Percentiles rank a stretch among this genome's conserved stretches.
phyloP scores from a whole-genome alignment of 1,284 basidiomycete genomes.

The Cryptococcus maquisensis region DNA sequence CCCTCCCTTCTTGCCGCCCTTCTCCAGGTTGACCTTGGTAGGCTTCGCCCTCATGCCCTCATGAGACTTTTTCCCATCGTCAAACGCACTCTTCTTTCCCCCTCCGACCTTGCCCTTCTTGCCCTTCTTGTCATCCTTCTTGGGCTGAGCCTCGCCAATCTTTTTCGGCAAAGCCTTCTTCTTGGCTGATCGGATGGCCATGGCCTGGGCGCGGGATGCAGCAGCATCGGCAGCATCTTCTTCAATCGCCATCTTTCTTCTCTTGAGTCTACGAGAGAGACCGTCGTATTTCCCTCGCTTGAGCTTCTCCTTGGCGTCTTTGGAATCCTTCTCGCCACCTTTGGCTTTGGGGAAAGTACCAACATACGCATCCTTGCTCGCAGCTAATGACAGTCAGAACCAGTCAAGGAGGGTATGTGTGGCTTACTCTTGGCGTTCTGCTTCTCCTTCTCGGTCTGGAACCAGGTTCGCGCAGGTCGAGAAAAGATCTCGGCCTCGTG shows the following conservation, averaged over 20 bases:
- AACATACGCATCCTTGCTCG: slow-evolving; percentile 71
- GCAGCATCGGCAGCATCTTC: slow-evolving; percentile 63
- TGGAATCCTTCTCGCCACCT: slow-evolving; percentile 26
- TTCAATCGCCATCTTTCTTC: slow-evolving; percentile 78
- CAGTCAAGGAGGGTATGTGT: not conserved
- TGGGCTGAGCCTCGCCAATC: slow-evolving; percentile 45
- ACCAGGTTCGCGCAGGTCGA: slow-evolving; percentile 94
- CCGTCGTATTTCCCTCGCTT: slow-evolving; percentile 81
- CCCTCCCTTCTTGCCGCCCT: slow-evolving; percentile 32
- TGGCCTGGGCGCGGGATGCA: slow-evolving; percentile 54
- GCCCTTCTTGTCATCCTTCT: slow-evolving; percentile 4
- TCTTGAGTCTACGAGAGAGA: slow-evolving; percentile 73
- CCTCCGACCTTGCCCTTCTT: not conserved
- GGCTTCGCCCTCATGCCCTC: slow-evolving; percentile 45
- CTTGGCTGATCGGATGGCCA: slow-evolving; percentile 80
- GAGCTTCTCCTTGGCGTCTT: slow-evolving; percentile 45
- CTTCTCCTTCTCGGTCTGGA: slow-evolving; percentile 86
- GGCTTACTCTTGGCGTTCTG: slow-evolving; percentile 66
- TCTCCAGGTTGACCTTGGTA: slow-evolving; percentile 38
- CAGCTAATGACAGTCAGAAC: slow-evolving; percentile 49
- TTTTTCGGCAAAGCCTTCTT: slow-evolving; percentile 62
- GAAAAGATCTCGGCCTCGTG: slow-evolving; percentile 93
- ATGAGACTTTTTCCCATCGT: not conserved
- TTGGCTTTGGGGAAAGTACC: slow-evolving; percentile 49
- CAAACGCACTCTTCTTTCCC: not conserved